phyloP scores from a whole-genome alignment of 257 asterid species.

The Verbena officinalis region DNA sequence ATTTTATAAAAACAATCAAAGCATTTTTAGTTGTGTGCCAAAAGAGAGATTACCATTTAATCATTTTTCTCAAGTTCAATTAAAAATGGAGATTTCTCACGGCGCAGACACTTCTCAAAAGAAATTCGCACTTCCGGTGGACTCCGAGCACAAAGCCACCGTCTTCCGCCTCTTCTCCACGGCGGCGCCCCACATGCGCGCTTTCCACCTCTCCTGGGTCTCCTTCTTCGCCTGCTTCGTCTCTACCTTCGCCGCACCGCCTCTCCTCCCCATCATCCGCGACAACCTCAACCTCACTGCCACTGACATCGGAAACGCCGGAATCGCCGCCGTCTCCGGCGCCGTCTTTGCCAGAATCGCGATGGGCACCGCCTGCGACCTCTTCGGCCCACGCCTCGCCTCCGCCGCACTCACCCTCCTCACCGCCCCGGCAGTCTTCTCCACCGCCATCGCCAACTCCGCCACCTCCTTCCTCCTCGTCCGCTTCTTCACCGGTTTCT shows the following conservation, averaged over 20 bases:
- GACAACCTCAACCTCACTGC: conserved; percentile 78
- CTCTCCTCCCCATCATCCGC: conserved; percentile 80
- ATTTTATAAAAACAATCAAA: no score
- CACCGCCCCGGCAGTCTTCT: conserved; percentile 81
- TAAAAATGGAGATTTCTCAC: conserved; percentile 45
- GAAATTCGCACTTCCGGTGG: conserved; percentile 64
- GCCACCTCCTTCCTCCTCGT: conserved; percentile 52
- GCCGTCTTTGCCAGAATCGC: conserved; percentile 77
- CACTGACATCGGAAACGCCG: conserved; percentile 87
- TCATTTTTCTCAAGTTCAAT: no score
- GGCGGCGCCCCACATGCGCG: conserved; percentile 84
- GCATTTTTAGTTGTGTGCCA: background rate
- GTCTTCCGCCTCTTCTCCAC: conserved; percentile 51
- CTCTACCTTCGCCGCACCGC: conserved; percentile 89
- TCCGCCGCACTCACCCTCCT: conserved; percentile 62
- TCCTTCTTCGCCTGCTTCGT: conserved; percentile 89
- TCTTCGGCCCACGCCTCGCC: conserved; percentile 78
- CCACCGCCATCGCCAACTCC: conserved; percentile 48
- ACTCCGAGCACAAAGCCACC: conserved; percentile 77
- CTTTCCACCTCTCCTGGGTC: conserved; percentile 85
- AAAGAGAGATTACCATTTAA: background rate
- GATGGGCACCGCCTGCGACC: conserved; percentile 88
- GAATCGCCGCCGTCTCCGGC: conserved; percentile 88
- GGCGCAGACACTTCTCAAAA: conserved; percentile 16
- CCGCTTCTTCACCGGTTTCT: conserved; percentile 81